A percentile compares a stretch with the other conserved stretches of the same genome.
Conservation (phyloP, 106 monocot species). For the Agapanthus africanus region DNA sequence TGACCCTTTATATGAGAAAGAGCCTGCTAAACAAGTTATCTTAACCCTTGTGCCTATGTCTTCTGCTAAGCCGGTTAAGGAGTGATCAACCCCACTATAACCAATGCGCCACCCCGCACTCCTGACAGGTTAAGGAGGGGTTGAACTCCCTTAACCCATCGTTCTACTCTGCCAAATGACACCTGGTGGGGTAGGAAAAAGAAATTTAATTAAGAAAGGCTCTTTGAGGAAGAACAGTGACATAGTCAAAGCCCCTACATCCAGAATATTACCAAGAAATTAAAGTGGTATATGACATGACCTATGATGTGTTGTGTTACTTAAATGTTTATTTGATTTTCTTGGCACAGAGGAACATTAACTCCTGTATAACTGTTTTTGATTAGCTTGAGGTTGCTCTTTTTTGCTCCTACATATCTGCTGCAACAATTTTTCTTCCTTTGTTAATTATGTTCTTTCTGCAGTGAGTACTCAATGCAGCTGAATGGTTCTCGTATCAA, state of each 20-base stretch:
- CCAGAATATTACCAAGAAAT: not conserved
- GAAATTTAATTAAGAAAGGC: not conserved
- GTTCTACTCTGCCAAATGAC: no score
- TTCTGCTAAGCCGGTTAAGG: no score
- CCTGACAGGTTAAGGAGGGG: no score
- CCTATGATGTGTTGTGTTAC: not conserved
- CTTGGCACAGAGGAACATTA: not conserved
- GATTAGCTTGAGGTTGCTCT: not conserved
- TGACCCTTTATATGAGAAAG: no score
- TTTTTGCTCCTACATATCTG: not conserved
- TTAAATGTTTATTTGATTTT: not conserved
- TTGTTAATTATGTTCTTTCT: conserved; percentile 9
- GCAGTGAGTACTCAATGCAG: conserved; percentile 34
- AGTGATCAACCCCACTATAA: no score
- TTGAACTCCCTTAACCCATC: no score
- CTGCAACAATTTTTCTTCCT: not conserved
- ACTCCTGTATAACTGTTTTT: not conserved
- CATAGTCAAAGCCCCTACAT: not conserved
- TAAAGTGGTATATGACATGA: not conserved
- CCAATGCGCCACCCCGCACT: no score
- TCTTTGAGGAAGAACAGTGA: not conserved
- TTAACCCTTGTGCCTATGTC: no score
- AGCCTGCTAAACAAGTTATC: no score
- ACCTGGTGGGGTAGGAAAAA: not conserved
- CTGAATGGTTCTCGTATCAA: conserved; percentile 33